Evolutionary conservation across 2,329 filamentous ascomycete genomes (phyloP), one percentile per base, ranked within the genome.

Genomic region (Epichloe typhina): DNA sequence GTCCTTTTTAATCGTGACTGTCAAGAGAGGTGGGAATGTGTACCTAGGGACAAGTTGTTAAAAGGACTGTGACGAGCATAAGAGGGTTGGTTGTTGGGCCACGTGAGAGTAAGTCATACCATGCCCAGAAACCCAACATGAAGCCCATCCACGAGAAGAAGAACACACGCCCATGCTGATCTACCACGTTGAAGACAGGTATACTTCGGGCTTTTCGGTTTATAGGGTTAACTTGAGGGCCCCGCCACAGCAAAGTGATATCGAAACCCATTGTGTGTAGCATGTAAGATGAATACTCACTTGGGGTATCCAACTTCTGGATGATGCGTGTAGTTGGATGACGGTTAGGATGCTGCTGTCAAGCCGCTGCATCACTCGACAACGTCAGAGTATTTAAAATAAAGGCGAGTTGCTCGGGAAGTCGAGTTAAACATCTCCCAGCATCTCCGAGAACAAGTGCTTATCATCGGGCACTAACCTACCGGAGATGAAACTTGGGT

Each of bases 111-210:
- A 26, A 23, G 26, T 58, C 63, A 54, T 52, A 67, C 86, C 86
- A 95, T 11, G 87, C 89, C 76, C 88, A 87, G 68, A 95, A 95
- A 7, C 86, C 84, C 49, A 91, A 78, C 76, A 93, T 82, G 67
- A 93, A 93, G 2, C 86, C 86, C 46, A 89, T 76, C 82, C 86
- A 93, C 1, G 85, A 86, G 70, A 95, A 95, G 72, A 90, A 88
- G 68, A 94, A 95, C 0, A 93, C 88, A 6, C 88, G 78, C 38
- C 88, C 89, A 71, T 95, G 89, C 58, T 82, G 71, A 64, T 94
- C 77, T 59, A 90, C 63, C 0, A 84, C 79, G 64, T 95, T 95
- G 54, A 95, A 70, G 21, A 87, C 65, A 0, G 89, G 89, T 45
- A 95, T 79, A 0, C 86, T 86, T 53, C 77, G 80, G 50, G 89